Conservation (phyloP, 2,329 filamentous ascomycete genomes). For the Zalaria sp. region DNA sequence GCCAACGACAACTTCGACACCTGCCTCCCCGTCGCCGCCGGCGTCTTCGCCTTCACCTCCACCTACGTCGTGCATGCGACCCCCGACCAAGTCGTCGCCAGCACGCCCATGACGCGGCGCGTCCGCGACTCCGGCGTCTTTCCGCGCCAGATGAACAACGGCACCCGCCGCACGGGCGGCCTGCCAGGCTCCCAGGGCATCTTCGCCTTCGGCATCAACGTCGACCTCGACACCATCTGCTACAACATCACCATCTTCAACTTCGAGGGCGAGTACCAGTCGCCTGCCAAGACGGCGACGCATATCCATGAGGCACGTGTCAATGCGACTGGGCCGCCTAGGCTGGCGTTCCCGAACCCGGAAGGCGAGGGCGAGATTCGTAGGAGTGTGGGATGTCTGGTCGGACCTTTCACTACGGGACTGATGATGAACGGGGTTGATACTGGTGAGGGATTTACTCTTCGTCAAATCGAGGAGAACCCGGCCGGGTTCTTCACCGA, state of each 20-base stretch:
- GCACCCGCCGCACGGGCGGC: constrained; percentile 20
- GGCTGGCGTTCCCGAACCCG: constrained; percentile 39
- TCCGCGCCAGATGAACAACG: not conserved
- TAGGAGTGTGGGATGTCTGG: constrained; percentile 28
- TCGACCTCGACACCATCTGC: constrained; percentile 28
- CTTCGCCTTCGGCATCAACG: constrained; percentile 41
- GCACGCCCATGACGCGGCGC: constrained; percentile 18
- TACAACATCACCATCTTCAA: constrained; percentile 37
- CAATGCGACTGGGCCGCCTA: constrained; percentile 35
- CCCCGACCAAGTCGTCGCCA: constrained; percentile 36
- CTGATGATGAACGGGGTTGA: constrained; percentile 27
- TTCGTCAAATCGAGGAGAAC: constrained; percentile 37
- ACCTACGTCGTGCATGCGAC: constrained; percentile 34
- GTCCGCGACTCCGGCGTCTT: constrained; percentile 3
- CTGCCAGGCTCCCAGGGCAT: constrained; percentile 30
- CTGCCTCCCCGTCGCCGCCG: not conserved
- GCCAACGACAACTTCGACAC: not conserved
- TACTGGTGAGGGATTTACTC: constrained; percentile 33
- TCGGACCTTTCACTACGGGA: constrained; percentile 31
- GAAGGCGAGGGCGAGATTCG: constrained; percentile 21
- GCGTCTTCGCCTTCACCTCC: constrained; percentile 29
- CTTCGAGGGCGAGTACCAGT: constrained; percentile 37
- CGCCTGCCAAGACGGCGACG: constrained; percentile 37
- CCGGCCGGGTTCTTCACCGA: constrained; percentile 39
- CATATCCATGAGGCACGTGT: constrained; percentile 38